phyloP scores from a whole-genome alignment of 176 grass and related monocot genomes.

The Oryza meyeriana region DNA sequence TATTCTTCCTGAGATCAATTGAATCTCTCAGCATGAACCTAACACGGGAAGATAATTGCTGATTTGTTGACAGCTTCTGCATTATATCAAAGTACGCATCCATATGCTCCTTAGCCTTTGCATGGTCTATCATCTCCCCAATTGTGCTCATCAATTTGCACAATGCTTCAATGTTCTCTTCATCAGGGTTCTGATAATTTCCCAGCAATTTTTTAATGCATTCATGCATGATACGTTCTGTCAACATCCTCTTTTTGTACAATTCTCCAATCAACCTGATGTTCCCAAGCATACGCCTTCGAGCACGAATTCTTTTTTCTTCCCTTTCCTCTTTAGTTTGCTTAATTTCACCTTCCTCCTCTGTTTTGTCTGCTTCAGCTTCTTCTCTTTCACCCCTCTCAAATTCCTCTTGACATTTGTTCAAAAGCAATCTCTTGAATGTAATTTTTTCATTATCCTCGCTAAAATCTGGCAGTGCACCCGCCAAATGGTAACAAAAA shows the following conservation, averaged over 20 bases:
- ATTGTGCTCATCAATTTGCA: slow-evolving; percentile 99
- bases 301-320: slow-evolving; percentile 64
- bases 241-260: slow-evolving; percentile 95
- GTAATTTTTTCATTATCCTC: slow-evolving; percentile 87
- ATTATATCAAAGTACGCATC: slow-evolving; percentile 86
- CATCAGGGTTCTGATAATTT: slow-evolving; percentile 58
- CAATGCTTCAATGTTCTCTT: slow-evolving; percentile 87
- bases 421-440: slow-evolving; percentile 83
- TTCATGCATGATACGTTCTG: slow-evolving; percentile 95
- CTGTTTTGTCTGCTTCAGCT: slow-evolving; percentile 84
- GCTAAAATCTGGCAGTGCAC: slow-evolving; percentile 65
- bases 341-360: slow-evolving; percentile 86
- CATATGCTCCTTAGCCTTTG: slow-evolving; percentile 90
- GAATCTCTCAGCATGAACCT: slow-evolving; percentile 87
- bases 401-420: slow-evolving; percentile 97
- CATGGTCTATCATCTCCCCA: slow-evolving; percentile 94
- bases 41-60: slow-evolving; percentile 77
- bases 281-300: slow-evolving; percentile 91
- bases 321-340: slow-evolving; percentile 87
- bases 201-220: slow-evolving; percentile 90
- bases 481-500: slow-evolving; percentile 70
- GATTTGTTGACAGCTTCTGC: slow-evolving; percentile 57
- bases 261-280: slow-evolving; percentile 96
- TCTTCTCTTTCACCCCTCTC: slow-evolving; percentile 93
- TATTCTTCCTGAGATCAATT: slow-evolving; percentile 90